Evolutionary conservation across 805 yeast genomes (phyloP).

Genomic region (Saccharomycopsis babjevae): DNA sequence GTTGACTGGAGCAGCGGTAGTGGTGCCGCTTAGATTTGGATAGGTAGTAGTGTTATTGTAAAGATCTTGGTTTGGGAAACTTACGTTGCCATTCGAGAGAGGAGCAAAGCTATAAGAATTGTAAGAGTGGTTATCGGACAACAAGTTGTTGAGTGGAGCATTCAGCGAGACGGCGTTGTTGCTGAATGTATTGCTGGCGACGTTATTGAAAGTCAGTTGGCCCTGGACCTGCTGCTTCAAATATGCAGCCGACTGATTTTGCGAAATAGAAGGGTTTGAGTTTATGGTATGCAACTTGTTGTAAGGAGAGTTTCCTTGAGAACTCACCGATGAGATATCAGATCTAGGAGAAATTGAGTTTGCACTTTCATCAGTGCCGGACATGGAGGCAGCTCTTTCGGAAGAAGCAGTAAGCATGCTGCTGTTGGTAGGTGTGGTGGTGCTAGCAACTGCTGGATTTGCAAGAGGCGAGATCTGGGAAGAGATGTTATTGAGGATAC

Average conservation of each 20-base stretch:
- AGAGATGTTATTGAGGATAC: background rate
- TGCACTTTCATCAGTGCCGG: slow-evolving; percentile 1
- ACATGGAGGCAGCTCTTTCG: slow-evolving; percentile 2
- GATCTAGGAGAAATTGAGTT: slow-evolving; percentile 14
- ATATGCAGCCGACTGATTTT: background rate
- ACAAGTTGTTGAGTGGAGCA: background rate
- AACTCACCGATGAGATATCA: slow-evolving; percentile 15
- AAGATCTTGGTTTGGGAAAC: background rate
- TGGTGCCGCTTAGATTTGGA: background rate
- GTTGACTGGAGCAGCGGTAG: background rate
- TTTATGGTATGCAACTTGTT: background rate
- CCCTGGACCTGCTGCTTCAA: background rate
- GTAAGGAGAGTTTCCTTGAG: slow-evolving; percentile 4
- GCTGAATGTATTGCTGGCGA: background rate
- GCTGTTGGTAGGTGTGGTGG: background rate
- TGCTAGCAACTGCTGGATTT: background rate
- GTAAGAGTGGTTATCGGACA: background rate
- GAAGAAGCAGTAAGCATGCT: slow-evolving; percentile 1
- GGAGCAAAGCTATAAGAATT: background rate
- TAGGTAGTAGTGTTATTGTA: background rate
- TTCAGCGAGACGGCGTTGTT: background rate
- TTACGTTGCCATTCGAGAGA: background rate
- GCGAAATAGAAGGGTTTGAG: background rate
- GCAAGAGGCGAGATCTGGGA: background rate
- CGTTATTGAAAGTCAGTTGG: background rate